phyloP scores from a whole-genome alignment of 176 grass and related monocot species.

The Eragrostis nindensis region DNA sequence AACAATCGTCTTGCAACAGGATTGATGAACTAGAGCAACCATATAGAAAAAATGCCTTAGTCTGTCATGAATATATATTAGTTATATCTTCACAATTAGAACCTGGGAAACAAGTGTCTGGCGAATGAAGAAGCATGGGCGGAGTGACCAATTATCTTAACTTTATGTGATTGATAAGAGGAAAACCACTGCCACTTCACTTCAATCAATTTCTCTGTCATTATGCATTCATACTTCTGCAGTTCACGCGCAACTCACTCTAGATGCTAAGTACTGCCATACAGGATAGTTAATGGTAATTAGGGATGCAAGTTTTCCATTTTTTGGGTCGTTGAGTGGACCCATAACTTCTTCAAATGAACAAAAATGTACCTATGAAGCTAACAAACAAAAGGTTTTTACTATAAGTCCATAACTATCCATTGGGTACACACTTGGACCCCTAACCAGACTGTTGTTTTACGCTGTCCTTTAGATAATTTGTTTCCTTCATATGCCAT shows the following conservation, averaged over 20 bases:
- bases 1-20: neutral
- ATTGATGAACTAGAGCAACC: neutral
- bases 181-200: too few species aligned
- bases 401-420: neutral
- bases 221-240: neutral
- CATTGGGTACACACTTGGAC: neutral
- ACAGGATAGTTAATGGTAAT: neutral
- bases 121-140: neutral
- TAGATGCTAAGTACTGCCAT: neutral
- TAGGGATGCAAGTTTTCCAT: neutral
- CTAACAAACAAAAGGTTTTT: neutral
- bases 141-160: neutral
- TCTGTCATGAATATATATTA: neutral
- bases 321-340: neutral
- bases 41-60: neutral
- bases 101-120: neutral
- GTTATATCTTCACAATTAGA: neutral
- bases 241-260: neutral
- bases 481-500: neutral
- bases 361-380: neutral
- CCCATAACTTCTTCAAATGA: neutral
- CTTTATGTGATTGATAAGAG: too few species aligned
- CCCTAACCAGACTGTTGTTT: neutral
- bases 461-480: neutral
- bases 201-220: neutral